Conservation (phyloP, 1,284 basidiomycete species). For the Xanthoconium separans region DNA sequence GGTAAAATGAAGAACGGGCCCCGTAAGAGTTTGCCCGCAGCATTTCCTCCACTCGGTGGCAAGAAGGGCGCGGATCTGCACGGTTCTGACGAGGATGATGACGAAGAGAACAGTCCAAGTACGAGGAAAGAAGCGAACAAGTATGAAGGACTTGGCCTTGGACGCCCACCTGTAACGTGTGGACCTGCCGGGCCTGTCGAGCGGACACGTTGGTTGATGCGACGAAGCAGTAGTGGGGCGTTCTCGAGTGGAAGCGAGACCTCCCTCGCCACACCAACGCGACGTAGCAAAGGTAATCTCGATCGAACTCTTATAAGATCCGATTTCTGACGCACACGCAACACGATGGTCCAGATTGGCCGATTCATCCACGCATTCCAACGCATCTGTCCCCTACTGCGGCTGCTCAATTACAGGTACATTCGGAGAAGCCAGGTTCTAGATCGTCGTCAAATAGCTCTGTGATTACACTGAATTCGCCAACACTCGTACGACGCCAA, state of each 20-base stretch:
- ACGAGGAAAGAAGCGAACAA: constrained; percentile 44
- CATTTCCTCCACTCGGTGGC: constrained; percentile 46
- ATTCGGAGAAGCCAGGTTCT: constrained; percentile 50
- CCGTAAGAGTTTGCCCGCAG: constrained; percentile 72
- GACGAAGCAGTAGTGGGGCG: constrained; percentile 73
- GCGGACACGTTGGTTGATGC: constrained; percentile 59
- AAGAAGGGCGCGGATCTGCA: constrained; percentile 22
- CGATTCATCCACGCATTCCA: constrained; percentile 45
- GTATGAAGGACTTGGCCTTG: constrained; percentile 68
- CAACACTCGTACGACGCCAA: constrained; percentile 31
- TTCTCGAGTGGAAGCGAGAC: constrained; percentile 72
- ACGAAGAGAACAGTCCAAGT: constrained; percentile 50
- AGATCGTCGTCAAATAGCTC: constrained; percentile 56
- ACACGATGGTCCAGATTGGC: constrained; percentile 44
- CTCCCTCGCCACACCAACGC: constrained; percentile 66
- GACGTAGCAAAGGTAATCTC: constrained; percentile 39
- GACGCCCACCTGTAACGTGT: constrained; percentile 46
- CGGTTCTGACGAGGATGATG: constrained; percentile 38
- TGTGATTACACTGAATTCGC: constrained; percentile 38
- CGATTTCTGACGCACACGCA: constrained; percentile 12
- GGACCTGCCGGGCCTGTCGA: constrained; percentile 37
- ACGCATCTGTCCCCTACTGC: constrained; percentile 30
- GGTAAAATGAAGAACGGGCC: constrained; percentile 50
- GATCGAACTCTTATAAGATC: constrained; percentile 29
- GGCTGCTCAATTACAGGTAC: constrained; percentile 39